A percentile compares a stretch with the other conserved stretches of the same genome.
phyloP scores from a whole-genome alignment of 176 grass and related monocot genomes.

The Avena sativa region DNA sequence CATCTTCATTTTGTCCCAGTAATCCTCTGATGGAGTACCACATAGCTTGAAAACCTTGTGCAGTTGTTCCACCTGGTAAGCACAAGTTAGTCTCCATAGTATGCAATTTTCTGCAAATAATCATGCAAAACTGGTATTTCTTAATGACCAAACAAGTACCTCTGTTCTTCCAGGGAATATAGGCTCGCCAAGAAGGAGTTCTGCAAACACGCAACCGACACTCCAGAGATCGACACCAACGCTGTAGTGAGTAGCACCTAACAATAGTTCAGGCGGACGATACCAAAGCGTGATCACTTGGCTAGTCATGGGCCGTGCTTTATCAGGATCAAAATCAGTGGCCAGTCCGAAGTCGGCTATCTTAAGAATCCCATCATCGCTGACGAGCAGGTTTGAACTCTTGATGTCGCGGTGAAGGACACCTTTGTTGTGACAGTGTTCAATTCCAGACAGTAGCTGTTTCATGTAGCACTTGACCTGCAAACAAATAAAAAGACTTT shows the following conservation, averaged over 20 bases:
- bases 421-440: conserved; percentile 82
- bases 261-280: conserved; percentile 87
- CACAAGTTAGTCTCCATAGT: not conserved
- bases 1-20: conserved; percentile 80
- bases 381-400: conserved; percentile 88
- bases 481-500: conserved; percentile 10
- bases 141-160: conserved; percentile 49
- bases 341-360: conserved; percentile 96
- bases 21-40: conserved; percentile 79
- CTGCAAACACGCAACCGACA: conserved; percentile 88
- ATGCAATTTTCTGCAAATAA: conserved; percentile 15
- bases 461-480: conserved; percentile 99
- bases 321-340: conserved; percentile 66
- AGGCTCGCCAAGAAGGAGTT: conserved; percentile 74
- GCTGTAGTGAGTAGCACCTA: conserved; percentile 83
- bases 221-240: conserved; percentile 97
- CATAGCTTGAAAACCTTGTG: conserved; percentile 98
- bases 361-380: conserved; percentile 79
- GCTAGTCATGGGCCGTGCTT: conserved; percentile 68
- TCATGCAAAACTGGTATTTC: not conserved
- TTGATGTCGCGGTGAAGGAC: conserved; percentile 96
- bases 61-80: conserved; percentile 88
- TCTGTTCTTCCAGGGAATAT: conserved; percentile 89
- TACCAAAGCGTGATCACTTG: conserved; percentile 98
- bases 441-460: conserved; percentile 77